A percentile compares a stretch with the other conserved stretches of the same genome.
phyloP scores from a whole-genome alignment of 2,329 filamentous ascomycete genomes.

The Capronia americana region DNA sequence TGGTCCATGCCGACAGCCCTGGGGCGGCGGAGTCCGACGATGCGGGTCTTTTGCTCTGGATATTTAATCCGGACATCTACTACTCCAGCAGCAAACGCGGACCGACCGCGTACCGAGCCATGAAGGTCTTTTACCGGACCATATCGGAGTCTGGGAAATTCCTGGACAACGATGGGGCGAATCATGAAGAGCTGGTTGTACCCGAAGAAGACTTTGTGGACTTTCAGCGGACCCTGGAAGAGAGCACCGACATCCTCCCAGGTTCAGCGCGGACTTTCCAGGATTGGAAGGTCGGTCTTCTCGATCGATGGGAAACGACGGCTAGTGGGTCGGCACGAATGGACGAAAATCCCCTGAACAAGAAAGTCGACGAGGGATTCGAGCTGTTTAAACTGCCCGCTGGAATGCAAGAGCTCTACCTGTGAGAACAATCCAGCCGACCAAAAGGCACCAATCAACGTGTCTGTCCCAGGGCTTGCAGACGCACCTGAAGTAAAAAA shows the following conservation, averaged over 20 bases:
- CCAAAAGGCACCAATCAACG: neutral
- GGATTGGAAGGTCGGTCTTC: conserved; percentile 61
- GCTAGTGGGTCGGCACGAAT: conserved; percentile 35
- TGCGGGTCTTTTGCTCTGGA: conserved; percentile 53
- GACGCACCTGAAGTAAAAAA: neutral
- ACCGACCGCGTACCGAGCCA: conserved; percentile 53
- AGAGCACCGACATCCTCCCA: conserved; percentile 57
- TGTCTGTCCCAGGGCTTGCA: neutral
- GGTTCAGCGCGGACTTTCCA: conserved; percentile 57
- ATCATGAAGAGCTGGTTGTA: conserved; percentile 57
- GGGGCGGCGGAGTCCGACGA: conserved; percentile 8
- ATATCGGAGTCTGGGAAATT: conserved; percentile 44
- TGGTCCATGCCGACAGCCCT: conserved; percentile 50
- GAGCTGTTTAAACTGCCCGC: conserved; percentile 34
- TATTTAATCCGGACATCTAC: conserved; percentile 65
- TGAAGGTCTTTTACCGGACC: conserved; percentile 63
- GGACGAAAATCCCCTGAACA: conserved; percentile 38
- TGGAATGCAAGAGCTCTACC: conserved; percentile 34
- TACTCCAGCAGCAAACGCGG: conserved; percentile 56
- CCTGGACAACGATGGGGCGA: conserved; percentile 47
- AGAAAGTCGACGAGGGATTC: conserved; percentile 34
- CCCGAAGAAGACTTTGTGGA: conserved; percentile 39
- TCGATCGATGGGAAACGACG: conserved; percentile 53
- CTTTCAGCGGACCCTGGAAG: conserved; percentile 46
- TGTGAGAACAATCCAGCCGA: conserved; percentile 10